A percentile compares a stretch with the other conserved stretches of the same genome.
Evolutionary conservation across 306 rosid genomes (phyloP).

Genomic region (Pterocarpus macrocarpus): DNA sequence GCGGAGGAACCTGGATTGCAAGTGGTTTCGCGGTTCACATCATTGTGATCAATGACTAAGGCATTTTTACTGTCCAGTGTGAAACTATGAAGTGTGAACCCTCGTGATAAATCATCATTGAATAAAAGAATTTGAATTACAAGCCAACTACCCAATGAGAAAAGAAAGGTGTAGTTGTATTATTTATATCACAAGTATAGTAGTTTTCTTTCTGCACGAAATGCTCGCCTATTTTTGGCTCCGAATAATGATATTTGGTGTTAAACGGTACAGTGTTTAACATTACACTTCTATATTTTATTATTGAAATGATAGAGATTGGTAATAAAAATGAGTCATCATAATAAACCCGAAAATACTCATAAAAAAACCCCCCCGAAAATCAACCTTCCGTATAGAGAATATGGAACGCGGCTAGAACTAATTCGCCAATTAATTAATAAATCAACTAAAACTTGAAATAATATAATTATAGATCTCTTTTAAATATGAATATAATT

Average conservation of each 20-base stretch:
- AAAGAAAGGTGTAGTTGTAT: not conserved
- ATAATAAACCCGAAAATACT: too few relatives aligned
- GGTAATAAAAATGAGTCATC: too few relatives aligned
- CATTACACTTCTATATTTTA: too few relatives aligned
- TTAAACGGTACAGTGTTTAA: slow-evolving; percentile 3
- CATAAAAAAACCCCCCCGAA: too few relatives aligned
- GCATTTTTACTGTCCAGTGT: not conserved
- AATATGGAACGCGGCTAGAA: too few relatives aligned
- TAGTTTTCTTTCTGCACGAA: not conserved
- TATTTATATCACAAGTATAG: not conserved
- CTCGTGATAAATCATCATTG: slow-evolving; percentile 15
- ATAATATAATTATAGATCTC: too few relatives aligned
- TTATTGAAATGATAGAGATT: too few relatives aligned
- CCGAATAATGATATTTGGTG: not conserved
- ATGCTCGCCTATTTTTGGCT: slow-evolving; percentile 18
- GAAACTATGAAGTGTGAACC: not conserved
- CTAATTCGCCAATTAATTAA: too few relatives aligned
- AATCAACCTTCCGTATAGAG: too few relatives aligned
- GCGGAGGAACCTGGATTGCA: slow-evolving; percentile 9
- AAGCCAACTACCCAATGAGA: not conserved
- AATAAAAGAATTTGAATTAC: slow-evolving; percentile 4
- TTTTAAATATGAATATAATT: too few relatives aligned
- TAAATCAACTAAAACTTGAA: too few relatives aligned
- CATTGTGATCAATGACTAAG: slow-evolving; percentile 25
- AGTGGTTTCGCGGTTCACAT: slow-evolving; percentile 28